These are phyloP conservation scores for Aspergillus spinulosporus DNA, from an alignment of 2,329 filamentous ascomycete genomes.

Conservation along the genomic window DNA sequence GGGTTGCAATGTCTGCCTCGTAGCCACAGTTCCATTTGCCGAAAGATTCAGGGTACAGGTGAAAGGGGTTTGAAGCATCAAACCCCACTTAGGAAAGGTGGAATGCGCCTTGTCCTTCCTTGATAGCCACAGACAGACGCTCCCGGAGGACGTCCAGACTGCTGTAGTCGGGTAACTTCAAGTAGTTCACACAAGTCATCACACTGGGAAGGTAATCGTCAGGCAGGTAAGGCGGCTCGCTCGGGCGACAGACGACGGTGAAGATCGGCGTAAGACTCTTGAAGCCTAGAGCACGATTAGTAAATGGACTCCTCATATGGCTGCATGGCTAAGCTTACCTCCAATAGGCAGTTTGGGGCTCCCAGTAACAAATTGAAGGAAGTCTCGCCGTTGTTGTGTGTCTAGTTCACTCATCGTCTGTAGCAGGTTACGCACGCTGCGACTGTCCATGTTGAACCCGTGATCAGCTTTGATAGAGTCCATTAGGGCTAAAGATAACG, in stretches of 20 bases:
- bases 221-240: slow-evolving; percentile 85
- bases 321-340: slow-evolving; percentile 58
- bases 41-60: slow-evolving; percentile 8
- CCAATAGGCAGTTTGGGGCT: slow-evolving; percentile 98
- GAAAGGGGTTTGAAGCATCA: not conserved
- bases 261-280: slow-evolving; percentile 97
- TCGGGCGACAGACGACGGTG: slow-evolving; percentile 98
- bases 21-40: slow-evolving; percentile 4
- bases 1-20: slow-evolving; percentile 3
- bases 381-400: slow-evolving; percentile 76
- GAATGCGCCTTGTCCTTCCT: slow-evolving; percentile 96
- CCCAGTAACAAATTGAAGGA: slow-evolving; percentile 95
- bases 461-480: slow-evolving; percentile 99
- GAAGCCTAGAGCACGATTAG: slow-evolving; percentile 67
- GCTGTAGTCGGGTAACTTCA: slow-evolving; percentile 95
- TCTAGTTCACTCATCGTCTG: slow-evolving; percentile 91
- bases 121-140: slow-evolving; percentile 81
- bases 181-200: slow-evolving; percentile 99
- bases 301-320: slow-evolving; percentile 9
- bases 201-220: slow-evolving; percentile 99
- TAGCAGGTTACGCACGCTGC: slow-evolving; percentile 87
- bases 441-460: slow-evolving; percentile 97
- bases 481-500: slow-evolving; percentile 68
- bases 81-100: slow-evolving; percentile 69
- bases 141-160: slow-evolving; percentile 72